Evolutionary conservation across 1,139 yeast species (phyloP), one percentile per base, ranked within the genome.

Genomic region (Debaryomyces psychrophilus): DNA sequence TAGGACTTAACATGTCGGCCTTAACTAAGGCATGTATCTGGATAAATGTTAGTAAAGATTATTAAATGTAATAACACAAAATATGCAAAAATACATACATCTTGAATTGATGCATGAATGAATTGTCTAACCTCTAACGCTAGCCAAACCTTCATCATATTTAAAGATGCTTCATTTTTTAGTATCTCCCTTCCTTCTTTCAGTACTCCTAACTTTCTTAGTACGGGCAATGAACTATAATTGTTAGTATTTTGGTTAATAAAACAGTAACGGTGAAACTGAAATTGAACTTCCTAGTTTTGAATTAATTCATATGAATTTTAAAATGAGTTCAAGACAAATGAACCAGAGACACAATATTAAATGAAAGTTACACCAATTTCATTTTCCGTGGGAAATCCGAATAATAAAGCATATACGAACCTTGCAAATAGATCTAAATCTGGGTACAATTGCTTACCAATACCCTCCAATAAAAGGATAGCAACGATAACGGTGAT

Each of bases 401-500:
- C 89, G 60, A 83, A 68, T 47, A 79, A 52, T 60, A 81, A 63
- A 41, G 82, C 80, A 65, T 79, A 84, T 85, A 86, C 90, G 79
- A 82, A 85, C 92, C 93, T 87, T 78, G 96, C 95, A 77, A 93
- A 92, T 50, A 93, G 77, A 68, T 93, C 99, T 60, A 93, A 75
- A 39, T 89, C 83, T 2, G 98, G 98, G 66, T 93, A 96, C 48
- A 93, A 73, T 65, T 88, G 96, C 62, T 98, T 77, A 17, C 99
- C 99, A 46, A 93, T 88, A 11, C 99, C 99, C 67, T 93, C 99
- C 48, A 93, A 69, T 49, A 93, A 73, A 44, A 93, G 68, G 31
- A 93, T 90, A 1, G 98, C 96, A 34, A 93, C 90, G 14, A 93
- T 87, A 23, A 95, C 96, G 22, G 96, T 90, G 40, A 93, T 85